A percentile compares a stretch with the other conserved stretches of the same genome.
These are phyloP conservation scores for Sungouiozyma ichnusensis DNA, from an alignment of 805 yeast species.

Conservation along the genomic window DNA sequence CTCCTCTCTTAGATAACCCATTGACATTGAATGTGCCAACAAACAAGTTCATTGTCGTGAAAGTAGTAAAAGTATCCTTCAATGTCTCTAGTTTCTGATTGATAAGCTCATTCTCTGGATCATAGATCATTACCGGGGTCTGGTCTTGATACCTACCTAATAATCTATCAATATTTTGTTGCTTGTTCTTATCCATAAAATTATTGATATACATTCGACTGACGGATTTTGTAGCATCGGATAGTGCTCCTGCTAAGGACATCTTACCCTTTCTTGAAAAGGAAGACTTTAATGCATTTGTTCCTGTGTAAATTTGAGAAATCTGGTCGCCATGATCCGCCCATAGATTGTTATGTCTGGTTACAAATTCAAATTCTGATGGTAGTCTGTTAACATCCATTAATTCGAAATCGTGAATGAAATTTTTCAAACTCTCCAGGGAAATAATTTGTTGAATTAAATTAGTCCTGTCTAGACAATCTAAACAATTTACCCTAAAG, in stretches of 20 bases:
- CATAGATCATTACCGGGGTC: constrained; percentile 58
- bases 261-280: constrained; percentile 90
- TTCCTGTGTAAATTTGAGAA: constrained; percentile 92
- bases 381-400: constrained; percentile 11
- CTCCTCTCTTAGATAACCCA: constrained; percentile 49
- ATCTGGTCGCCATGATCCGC: constrained; percentile 98
- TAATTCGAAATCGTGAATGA: constrained; percentile 34
- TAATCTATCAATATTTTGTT: constrained; percentile 71
- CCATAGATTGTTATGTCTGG: constrained; percentile 79
- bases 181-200: constrained; percentile 84
- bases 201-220: constrained; percentile 91
- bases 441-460: constrained; percentile 78
- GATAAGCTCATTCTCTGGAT: constrained; percentile 79
- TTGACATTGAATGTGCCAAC: constrained; percentile 85
- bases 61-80: constrained; percentile 46
- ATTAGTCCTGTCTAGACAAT: constrained; percentile 89
- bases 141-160: constrained; percentile 75
- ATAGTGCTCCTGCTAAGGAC: constrained; percentile 90
- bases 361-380: constrained; percentile 46
- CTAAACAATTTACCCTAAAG: constrained; percentile 87
- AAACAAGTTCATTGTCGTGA: constrained; percentile 50
- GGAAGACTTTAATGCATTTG: constrained; percentile 91
- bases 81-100: constrained; percentile 38
- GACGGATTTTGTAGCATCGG: constrained; percentile 93
- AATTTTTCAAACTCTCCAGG: constrained; percentile 49